These are phyloP conservation scores for Tylopilus cervinicoccineus DNA, from an alignment of 768 basidiomycete genomes.

Conservation along the genomic window DNA sequence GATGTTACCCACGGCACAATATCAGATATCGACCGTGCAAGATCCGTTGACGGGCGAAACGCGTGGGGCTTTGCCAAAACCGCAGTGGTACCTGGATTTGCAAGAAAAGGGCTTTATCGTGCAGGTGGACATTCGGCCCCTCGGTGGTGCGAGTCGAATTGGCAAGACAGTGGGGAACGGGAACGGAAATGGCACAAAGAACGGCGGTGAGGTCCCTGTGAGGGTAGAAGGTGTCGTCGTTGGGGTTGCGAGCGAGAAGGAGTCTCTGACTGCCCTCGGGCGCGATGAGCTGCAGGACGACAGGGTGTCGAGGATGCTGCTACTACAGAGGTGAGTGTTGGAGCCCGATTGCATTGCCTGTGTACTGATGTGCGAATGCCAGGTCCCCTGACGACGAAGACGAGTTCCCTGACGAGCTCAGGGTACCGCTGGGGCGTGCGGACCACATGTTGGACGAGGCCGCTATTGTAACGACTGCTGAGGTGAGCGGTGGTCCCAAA, in stretches of 20 bases:
- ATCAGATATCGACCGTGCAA: conserved; percentile 66
- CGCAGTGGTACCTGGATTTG: conserved; percentile 69
- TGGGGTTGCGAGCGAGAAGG: conserved; percentile 67
- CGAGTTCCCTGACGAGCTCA: conserved; percentile 57
- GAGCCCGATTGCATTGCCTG: background rate
- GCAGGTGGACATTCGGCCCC: conserved; percentile 53
- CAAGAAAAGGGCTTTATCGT: conserved; percentile 59
- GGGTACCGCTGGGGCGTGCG: conserved; percentile 56
- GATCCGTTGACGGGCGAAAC: conserved; percentile 80
- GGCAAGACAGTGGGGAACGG: conserved; percentile 2
- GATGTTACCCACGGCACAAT: conserved; percentile 79
- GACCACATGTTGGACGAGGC: conserved; percentile 51
- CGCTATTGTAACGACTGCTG: conserved; percentile 9
- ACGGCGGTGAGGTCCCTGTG: conserved; percentile 10
- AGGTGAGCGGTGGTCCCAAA: conserved; percentile 15
- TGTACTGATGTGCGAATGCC: background rate
- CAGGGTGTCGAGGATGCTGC: conserved; percentile 57
- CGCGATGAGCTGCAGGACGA: conserved; percentile 77
- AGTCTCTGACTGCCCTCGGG: conserved; percentile 64
- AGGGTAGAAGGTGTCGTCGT: conserved; percentile 38
- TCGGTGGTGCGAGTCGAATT: conserved; percentile 23
- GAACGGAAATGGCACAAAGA: conserved; percentile 8
- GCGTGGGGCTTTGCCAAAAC: conserved; percentile 54
- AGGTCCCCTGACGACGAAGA: conserved; percentile 58
- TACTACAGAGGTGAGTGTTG: conserved; percentile 57